A percentile compares a stretch with the other conserved stretches of the same genome.
These are phyloP conservation scores for Candida tibetensis DNA, from an alignment of 805 yeast genomes.

Conservation along the genomic window DNA sequence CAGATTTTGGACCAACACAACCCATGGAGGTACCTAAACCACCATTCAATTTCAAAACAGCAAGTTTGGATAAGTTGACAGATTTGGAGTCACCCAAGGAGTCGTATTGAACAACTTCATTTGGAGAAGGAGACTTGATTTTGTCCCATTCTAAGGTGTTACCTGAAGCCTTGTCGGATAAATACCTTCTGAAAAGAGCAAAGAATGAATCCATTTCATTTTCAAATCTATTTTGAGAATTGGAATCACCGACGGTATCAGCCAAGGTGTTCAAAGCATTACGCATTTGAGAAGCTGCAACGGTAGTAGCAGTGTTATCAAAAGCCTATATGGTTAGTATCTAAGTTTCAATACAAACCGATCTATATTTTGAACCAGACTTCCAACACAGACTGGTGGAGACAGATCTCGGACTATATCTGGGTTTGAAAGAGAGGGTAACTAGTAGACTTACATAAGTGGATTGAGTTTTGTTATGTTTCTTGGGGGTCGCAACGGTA, in stretches of 20 bases:
- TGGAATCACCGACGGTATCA: conserved; percentile 66
- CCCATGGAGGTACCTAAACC: conserved; percentile 99
- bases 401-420: no score
- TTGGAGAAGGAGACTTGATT: conserved; percentile 84
- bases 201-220: conserved; percentile 93
- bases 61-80: conserved; percentile 71
- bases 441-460: conserved; percentile 57
- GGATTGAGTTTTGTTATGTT: conserved; percentile 69
- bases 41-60: conserved; percentile 95
- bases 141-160: conserved; percentile 89
- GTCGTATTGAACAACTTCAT: conserved; percentile 82
- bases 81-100: conserved; percentile 39
- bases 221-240: conserved; percentile 62
- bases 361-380: no score
- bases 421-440: neutral
- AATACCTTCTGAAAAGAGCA: conserved; percentile 87
- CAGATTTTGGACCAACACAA: conserved; percentile 97
- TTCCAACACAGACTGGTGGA: no score
- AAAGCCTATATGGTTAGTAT: conserved; percentile 57
- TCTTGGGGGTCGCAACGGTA: conserved; percentile 34
- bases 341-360: no score
- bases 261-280: conserved; percentile 87
- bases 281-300: conserved; percentile 97
- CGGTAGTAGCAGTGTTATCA: conserved; percentile 90
- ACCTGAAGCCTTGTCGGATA: conserved; percentile 84